These are phyloP conservation scores for Balansia obtecta DNA, from an alignment of 2,329 filamentous ascomycete species.

Conservation along the genomic window DNA sequence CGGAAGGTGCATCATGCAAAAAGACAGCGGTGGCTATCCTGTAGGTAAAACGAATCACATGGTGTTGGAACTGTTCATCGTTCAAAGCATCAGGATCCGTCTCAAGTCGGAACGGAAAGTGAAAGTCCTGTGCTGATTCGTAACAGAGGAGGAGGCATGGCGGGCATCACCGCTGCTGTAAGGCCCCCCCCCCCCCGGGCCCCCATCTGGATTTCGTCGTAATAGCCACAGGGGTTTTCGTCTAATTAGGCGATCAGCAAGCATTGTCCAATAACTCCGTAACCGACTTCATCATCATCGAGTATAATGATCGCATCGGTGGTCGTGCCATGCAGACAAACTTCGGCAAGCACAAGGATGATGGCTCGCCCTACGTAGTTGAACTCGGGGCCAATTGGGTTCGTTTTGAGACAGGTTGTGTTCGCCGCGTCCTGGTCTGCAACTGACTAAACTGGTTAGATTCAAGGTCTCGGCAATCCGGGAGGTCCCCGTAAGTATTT, in stretches of 20 bases:
- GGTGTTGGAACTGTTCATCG: not conserved
- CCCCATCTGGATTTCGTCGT: too few relatives aligned
- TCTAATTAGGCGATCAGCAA: slow-evolving; percentile 23
- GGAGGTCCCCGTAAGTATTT: slow-evolving; percentile 14
- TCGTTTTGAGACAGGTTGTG: not conserved
- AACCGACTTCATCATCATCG: slow-evolving; percentile 51
- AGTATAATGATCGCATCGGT: slow-evolving; percentile 49
- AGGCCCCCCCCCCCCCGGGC: not conserved
- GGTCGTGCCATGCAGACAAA: slow-evolving; percentile 45
- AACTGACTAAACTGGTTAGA: slow-evolving; percentile 12
- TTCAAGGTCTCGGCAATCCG: slow-evolving; percentile 12
- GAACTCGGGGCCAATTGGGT: slow-evolving; percentile 59
- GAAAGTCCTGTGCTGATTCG: not conserved
- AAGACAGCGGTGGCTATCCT: slow-evolving; percentile 21
- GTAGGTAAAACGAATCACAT: slow-evolving; percentile 7
- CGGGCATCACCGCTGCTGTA: slow-evolving; percentile 48
- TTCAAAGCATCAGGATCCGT: not conserved
- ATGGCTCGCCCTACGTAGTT: slow-evolving; percentile 42
- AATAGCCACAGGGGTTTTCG: not conserved
- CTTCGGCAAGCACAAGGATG: slow-evolving; percentile 37
- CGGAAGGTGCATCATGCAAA: slow-evolving; percentile 9
- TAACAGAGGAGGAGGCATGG: slow-evolving; percentile 41
- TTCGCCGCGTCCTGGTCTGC: not conserved
- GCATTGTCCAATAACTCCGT: slow-evolving; percentile 47
- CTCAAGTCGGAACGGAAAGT: not conserved